These are phyloP conservation scores for Inga laurina DNA, from an alignment of 306 rosid genomes.

Conservation along the genomic window DNA sequence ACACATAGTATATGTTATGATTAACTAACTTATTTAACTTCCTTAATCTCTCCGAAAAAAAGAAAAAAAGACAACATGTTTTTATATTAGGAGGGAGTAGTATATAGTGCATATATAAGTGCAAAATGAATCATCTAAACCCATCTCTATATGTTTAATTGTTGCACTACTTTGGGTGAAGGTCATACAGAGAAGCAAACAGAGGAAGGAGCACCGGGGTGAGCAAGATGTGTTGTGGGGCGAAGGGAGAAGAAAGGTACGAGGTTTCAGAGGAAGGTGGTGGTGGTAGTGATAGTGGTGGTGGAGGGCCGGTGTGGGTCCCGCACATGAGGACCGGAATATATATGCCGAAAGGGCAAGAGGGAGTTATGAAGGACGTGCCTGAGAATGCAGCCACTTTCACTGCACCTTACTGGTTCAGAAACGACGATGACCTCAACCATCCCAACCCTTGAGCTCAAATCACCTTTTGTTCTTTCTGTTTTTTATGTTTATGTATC, in stretches of 20 bases:
- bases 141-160: not conserved
- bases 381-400: slow-evolving; percentile 59
- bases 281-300: slow-evolving; percentile 4
- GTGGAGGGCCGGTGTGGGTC: slow-evolving; percentile 46
- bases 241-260: not conserved
- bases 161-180: not conserved
- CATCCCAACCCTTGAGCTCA: slow-evolving; percentile 13
- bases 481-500: too few relatives aligned
- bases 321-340: slow-evolving; percentile 76
- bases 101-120: too few relatives aligned
- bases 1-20: too few relatives aligned
- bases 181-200: slow-evolving; percentile 35
- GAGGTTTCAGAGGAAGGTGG: not conserved
- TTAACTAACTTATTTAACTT: too few relatives aligned
- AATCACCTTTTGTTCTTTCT: not conserved
- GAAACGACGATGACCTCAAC: slow-evolving; percentile 61
- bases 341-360: slow-evolving; percentile 75
- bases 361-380: slow-evolving; percentile 66
- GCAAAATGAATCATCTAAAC: too few relatives aligned
- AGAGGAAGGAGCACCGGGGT: not conserved
- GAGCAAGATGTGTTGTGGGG: not conserved
- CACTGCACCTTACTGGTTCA: slow-evolving; percentile 52
- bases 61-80: too few relatives aligned
- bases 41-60: too few relatives aligned
- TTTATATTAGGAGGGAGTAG: too few relatives aligned